Evolutionary conservation across 2,329 filamentous ascomycete species (phyloP).

Genomic region (Diaporthe vexans): DNA sequence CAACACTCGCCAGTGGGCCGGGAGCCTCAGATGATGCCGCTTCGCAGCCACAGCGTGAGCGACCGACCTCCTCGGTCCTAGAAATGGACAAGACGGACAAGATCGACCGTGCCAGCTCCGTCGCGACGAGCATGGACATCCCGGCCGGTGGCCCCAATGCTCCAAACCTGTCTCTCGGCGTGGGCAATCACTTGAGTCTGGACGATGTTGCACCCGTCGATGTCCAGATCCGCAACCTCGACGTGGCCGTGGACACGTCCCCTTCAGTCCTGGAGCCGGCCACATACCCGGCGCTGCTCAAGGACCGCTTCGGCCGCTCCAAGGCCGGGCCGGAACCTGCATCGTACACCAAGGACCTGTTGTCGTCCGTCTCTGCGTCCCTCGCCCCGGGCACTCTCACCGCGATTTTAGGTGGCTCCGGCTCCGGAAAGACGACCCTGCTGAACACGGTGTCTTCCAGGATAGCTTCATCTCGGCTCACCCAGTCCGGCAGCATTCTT

Average conservation of each 20-base stretch:
- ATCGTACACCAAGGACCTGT: slow-evolving; percentile 64
- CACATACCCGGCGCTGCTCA: slow-evolving; percentile 60
- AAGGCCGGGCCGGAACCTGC: slow-evolving; percentile 49
- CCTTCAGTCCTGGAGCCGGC: slow-evolving; percentile 65
- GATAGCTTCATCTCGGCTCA: slow-evolving; percentile 68
- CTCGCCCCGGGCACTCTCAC: slow-evolving; percentile 77
- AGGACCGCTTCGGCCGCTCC: slow-evolving; percentile 41
- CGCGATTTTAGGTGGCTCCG: slow-evolving; percentile 81
- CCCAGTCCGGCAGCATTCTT: slow-evolving; percentile 66
- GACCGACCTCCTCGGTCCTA: background rate
- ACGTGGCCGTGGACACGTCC: slow-evolving; percentile 70
- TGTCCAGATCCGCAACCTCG: slow-evolving; percentile 66
- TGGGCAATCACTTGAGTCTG: slow-evolving; percentile 57
- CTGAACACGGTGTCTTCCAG: slow-evolving; percentile 80
- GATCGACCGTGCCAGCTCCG: slow-evolving; percentile 51
- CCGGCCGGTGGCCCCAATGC: slow-evolving; percentile 28
- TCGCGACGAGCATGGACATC: slow-evolving; percentile 50
- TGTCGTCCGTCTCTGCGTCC: slow-evolving; percentile 74
- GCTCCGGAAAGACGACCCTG: slow-evolving; percentile 80
- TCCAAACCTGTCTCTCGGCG: slow-evolving; percentile 49
- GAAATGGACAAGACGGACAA: slow-evolving; percentile 54
- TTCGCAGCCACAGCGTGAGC: slow-evolving; percentile 16
- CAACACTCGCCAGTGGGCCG: slow-evolving; percentile 13
- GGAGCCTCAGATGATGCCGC: slow-evolving; percentile 1
- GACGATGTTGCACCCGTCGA: slow-evolving; percentile 69